Base-by-base conservation (phyloP, 108 stramenopile species). In the Discostella stelligeroides region DNA sequence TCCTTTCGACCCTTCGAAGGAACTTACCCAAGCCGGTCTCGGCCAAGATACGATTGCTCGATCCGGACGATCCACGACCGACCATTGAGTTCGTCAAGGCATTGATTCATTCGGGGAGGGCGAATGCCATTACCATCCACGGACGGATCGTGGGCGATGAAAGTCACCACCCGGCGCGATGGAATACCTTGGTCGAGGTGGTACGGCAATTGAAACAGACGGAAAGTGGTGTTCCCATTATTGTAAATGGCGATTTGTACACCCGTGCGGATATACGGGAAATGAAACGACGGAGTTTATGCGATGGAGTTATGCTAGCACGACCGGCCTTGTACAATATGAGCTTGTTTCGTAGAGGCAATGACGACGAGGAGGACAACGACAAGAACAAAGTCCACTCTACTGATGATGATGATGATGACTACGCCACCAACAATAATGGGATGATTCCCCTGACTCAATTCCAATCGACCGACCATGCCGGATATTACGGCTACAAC, bases 191-290 rank as follows among this genome's bases (percentile, higher is more conserved):
- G 49, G 76, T 85, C 45, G 73, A 92, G 53, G 89, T 98, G 10
- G 84, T 98, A 41, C 62, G 67, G 7, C 20, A 64, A 13, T 40
- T 92, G 46, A 82, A 80, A 39, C 37, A 76, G 58, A 76, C 75
- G 56, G 75, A 82, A 20, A 47, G 24, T 12, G 66, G 24, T 12
- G 66, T 96, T 11, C 88, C 91, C 2, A 81, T 93, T 21, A 66
- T 97, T 17, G 55, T 95, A 54, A 98, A 98, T 78, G 98, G 98
- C 8, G 98, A 98, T 63, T 82, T 97, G 63, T 98, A 97, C 70
- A 91, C 91, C 9, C 72, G 92, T 23, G 76, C 77, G 42, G 95
- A 96, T 71, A 83, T 89, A 41, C 28, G 48, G 18, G 79, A 84
- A 50, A 82, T 95, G 60, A 65, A 68, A 42, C 38, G 60, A n/a